phyloP scores from a whole-genome alignment of 2,329 filamentous ascomycete genomes.

The Hypoxylon sp. region DNA sequence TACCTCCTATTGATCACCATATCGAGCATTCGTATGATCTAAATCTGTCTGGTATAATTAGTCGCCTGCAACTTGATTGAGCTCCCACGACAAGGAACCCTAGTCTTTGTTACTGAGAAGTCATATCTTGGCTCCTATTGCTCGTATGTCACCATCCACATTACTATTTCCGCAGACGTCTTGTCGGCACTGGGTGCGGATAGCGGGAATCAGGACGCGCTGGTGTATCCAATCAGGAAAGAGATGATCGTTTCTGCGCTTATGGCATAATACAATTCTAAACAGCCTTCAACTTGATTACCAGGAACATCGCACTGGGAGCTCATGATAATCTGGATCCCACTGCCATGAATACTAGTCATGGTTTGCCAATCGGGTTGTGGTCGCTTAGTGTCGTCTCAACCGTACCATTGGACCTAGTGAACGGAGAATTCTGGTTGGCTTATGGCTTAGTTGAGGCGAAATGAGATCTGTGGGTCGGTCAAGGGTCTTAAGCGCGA shows the following conservation, averaged over 20 bases:
- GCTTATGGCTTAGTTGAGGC: constrained; percentile 41
- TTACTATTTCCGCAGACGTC: constrained; percentile 45
- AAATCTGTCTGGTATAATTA: constrained; percentile 18
- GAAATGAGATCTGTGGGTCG: constrained; percentile 49
- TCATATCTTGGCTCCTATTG: constrained; percentile 17
- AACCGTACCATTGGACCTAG: constrained; percentile 37
- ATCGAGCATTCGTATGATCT: constrained; percentile 15
- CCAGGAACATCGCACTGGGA: constrained; percentile 15
- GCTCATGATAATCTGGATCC: constrained; percentile 22
- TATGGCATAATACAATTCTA: constrained; percentile 22
- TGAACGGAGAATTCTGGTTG: constrained; percentile 51
- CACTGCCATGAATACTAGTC: constrained; percentile 18
- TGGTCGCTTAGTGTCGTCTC: constrained; percentile 41
- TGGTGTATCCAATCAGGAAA: constrained; percentile 47
- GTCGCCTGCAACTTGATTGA: constrained; percentile 5
- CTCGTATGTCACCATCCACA: constrained; percentile 23
- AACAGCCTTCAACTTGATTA: not conserved
- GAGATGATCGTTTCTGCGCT: constrained; percentile 38
- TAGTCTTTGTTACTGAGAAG: constrained; percentile 5
- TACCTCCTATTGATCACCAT: constrained; percentile 35
- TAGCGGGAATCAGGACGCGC: constrained; percentile 52
- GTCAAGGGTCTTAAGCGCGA: constrained; percentile 52
- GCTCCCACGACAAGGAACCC: constrained; percentile 20
- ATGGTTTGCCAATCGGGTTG: constrained; percentile 27
- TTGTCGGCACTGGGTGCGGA: constrained; percentile 45